Evolutionary conservation across 192 early-diverging fungal species (phyloP).

Genomic region (Haplosporangium gracile): DNA sequence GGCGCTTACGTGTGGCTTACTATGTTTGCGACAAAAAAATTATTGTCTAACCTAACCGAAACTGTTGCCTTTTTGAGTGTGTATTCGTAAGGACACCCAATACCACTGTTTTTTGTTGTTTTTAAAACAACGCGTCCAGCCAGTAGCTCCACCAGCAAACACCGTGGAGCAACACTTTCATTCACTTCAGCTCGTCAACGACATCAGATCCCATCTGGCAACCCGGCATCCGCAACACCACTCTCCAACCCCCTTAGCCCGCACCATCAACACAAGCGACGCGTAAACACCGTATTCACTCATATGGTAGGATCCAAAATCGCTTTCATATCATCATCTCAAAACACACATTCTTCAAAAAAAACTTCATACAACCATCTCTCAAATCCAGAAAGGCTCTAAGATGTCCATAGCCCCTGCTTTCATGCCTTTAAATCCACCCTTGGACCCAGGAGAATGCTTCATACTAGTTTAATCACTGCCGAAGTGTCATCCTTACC

Average conservation of each 20-base stretch:
- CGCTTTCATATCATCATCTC: constrained; percentile 4
- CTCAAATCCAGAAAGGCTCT: constrained; percentile 25
- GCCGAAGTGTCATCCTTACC: neutral
- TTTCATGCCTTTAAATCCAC: constrained; percentile 10
- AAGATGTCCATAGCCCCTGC: constrained; percentile 10
- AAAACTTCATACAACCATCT: constrained; percentile 44
- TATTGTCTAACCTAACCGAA: too few species aligned
- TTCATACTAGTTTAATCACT: neutral
- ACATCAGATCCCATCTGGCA: constrained; percentile 24
- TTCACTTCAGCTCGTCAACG: constrained; percentile 10
- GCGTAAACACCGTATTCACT: constrained; percentile 23
- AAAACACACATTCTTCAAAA: neutral
- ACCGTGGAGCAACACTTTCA: constrained; percentile 5
- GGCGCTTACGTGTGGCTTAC: too few species aligned
- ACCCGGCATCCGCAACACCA: neutral
- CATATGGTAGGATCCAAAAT: constrained; percentile 32
- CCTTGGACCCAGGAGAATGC: constrained; percentile 10
- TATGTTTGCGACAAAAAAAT: too few species aligned
- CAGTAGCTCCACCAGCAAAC: constrained; percentile 15
- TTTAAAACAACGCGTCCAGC: neutral
- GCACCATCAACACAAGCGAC: constrained; percentile 20
- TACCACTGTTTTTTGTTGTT: constrained; percentile 8
- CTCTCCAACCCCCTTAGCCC: neutral
- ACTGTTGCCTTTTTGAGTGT: too few species aligned
- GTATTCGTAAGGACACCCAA: too few species aligned